Evolutionary conservation across 2,329 filamentous ascomycete species (phyloP), one percentile per base, ranked within the genome.

Genomic region (Stemphylium lycopersici): DNA sequence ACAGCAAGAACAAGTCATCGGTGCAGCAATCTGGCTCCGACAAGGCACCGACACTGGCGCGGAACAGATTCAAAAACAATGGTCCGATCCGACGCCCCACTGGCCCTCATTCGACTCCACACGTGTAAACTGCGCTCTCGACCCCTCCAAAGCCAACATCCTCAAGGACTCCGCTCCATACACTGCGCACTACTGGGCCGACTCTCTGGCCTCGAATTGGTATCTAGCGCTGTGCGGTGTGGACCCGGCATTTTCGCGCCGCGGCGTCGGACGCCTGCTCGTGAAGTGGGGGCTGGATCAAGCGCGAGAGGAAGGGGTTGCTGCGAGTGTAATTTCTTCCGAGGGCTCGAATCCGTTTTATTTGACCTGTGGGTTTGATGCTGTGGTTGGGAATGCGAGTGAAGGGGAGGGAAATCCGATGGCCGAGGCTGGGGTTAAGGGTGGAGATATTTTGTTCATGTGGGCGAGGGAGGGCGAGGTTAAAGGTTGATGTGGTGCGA

Each of bases 261-360:
- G 60, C 31, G 76, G 74, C 1, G 49, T 74, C 7, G 80, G 78
- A 0, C 67, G 66, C 3, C 56, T 59, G 20, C 71, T 82, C 6
- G 78, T 79, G 5, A 48, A 66, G 22, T 80, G 77, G 77, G 80
- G 80, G 0, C 57, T 81, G 1, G 63, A 76, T 0, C 59, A 67
- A 18, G 77, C 78, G 0, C 55, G 70, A 37, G 49, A 61, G 3
- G 77, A 80, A 7, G 69, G 66, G 0, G 56, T 79, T 6, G 67
- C 65, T 46, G 72, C 78, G 22, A 77, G 73, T 15, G 76, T 81
- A 0, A 66, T 77, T 15, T 69, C 73, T 33, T 73, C 74, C 4
- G 59, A 71, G 3, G 71, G 69, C 2, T 79, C 74, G n/a, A 76
- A 79, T 29, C 60, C 38, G 0, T 81, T 81, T 50, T 81, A 79